Base-by-base conservation (phyloP, 2,329 filamentous ascomycete species). In the Xylariales sp. region DNA sequence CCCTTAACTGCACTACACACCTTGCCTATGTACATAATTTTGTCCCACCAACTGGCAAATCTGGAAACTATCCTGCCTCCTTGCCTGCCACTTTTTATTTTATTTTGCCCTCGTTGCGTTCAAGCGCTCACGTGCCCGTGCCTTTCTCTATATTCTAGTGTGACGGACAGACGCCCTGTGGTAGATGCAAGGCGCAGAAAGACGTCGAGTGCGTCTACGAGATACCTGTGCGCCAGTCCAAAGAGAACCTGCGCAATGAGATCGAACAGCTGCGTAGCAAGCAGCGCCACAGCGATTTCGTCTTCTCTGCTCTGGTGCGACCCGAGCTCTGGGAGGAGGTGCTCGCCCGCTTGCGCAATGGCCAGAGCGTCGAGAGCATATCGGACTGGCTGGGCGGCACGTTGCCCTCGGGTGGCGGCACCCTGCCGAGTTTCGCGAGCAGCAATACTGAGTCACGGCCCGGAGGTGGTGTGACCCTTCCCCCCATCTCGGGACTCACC, bases 191-290 rank as follows among this genome's bases (percentile, higher is more conserved):
- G 41, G 46, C 60, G 1, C 76, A 81, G 44, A 72, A 70, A 38
- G 70, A 73, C 21, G 58, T 69, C 27, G 69, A 78, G 17, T 83
- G 78, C 43, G 52, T 78, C 17, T 83, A 83, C 60, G 76, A 82
- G 46, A 53, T 79, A 6, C 78, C 78, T 0, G 70, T 82, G 5
- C 76, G 78, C 30, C 77, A 81, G 47, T 81, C 77, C 10, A 83
- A 83, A 44, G 78, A 81, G 43, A 70, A 72, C 37, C 66, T 83
- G 5, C 70, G 78, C 30, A 63, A 62, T 50, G 78, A 82, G 49
- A 78, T 82, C 42, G 78, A 82, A 37, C 59, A 58, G 18, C 59
- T 83, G 24, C 73, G 73, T 33, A 65, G 65, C 13, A 69, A 72
- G 29, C 72, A 80, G 50, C 70, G 67, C 16, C 70, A 69, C 30